Evolutionary conservation across 352 stramenopile genomes (phyloP), one percentile per base, ranked within the genome.

Genomic region (Phytophthora cryptogea): DNA sequence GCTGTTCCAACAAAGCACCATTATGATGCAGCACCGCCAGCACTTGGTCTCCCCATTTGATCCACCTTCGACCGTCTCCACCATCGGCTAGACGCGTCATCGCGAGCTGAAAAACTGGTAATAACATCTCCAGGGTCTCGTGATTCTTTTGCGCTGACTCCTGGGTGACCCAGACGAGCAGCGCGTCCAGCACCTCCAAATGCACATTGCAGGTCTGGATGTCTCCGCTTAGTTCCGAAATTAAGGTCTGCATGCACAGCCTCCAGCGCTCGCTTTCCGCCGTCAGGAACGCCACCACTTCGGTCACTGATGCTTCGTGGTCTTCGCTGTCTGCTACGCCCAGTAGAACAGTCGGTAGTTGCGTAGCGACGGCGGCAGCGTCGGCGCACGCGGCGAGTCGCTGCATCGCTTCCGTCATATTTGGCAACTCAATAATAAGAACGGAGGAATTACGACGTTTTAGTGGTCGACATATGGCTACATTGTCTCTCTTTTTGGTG

Each of bases 21-120:
- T 62, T 62, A 20, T 65, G 48, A 41, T 59, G 30, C 20, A 68
- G 37, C 20, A 66, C 11, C 57, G 31, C 14, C 32, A 75, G 44
- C 32, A 75, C 56, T 30, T 66, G 47, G 10, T 72, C 57, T 42
- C 62, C 63, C 57, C 56, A 75, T 16, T 65, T 64, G n/a, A 68
- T 17, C 67, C 67, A 75, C n/a, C 66, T 44, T 53, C 30, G 44
- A 0, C 20, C 13, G 23, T 59, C 57, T 53, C 42, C 48, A 51
- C 23, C 35, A 32, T 56, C 54, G n/a, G 48, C 40, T 27, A 75
- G 45, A 54, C 37, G 32, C 7, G 51, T 46, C 4, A 31, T 43
- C 23, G 43, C 57, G 11, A 59, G 8, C 27, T 72, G 30, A 44
- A 75, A 63, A 63, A 37, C 55, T 28, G 49, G 16, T 13, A 66